These are phyloP conservation scores for Saturnispora kantuleensis DNA, from an alignment of 805 yeast genomes.

Conservation along the genomic window DNA sequence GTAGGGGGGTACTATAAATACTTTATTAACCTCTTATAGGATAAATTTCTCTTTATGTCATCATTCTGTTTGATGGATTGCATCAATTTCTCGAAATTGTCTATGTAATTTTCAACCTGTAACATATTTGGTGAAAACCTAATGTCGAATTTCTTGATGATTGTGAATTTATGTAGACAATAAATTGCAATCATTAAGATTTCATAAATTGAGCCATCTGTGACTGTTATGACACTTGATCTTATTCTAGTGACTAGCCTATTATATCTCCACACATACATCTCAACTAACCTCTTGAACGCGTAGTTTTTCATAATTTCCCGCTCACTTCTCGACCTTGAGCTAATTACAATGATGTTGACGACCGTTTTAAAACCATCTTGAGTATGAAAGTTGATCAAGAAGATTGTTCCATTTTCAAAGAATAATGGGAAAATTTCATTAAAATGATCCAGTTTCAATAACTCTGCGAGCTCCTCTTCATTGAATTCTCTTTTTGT, in stretches of 20 bases:
- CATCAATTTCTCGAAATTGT: conserved; percentile 23
- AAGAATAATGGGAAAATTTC: conserved; percentile 26
- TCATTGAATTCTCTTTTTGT: conserved; percentile 25
- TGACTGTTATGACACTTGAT: conserved; percentile 15
- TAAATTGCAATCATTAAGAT: conserved; percentile 20
- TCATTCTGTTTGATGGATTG: conserved; percentile 17
- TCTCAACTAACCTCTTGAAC: conserved; percentile 23
- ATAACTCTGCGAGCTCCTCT: conserved; percentile 19
- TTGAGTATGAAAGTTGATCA: conserved; percentile 21
- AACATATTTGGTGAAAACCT: conserved; percentile 14
- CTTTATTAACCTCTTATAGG: conserved; percentile 7
- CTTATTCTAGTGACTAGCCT: conserved; percentile 19
- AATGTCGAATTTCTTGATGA: conserved; percentile 18
- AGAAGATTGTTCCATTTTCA: conserved; percentile 22
- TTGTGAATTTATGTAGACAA: conserved; percentile 21
- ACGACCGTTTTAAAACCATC: conserved; percentile 13
- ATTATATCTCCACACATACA: conserved; percentile 24
- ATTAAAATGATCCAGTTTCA: conserved; percentile 20
- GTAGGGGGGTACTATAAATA: conserved; percentile 1
- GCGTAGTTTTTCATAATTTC: conserved; percentile 22
- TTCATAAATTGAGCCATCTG: conserved; percentile 18
- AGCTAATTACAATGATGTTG: conserved; percentile 20
- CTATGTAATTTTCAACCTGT: conserved; percentile 21
- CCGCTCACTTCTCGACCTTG: conserved; percentile 18
- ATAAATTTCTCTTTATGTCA: conserved; percentile 9